phyloP scores from a whole-genome alignment of 2,329 filamentous ascomycete genomes.

The Stemphylium beticola region DNA sequence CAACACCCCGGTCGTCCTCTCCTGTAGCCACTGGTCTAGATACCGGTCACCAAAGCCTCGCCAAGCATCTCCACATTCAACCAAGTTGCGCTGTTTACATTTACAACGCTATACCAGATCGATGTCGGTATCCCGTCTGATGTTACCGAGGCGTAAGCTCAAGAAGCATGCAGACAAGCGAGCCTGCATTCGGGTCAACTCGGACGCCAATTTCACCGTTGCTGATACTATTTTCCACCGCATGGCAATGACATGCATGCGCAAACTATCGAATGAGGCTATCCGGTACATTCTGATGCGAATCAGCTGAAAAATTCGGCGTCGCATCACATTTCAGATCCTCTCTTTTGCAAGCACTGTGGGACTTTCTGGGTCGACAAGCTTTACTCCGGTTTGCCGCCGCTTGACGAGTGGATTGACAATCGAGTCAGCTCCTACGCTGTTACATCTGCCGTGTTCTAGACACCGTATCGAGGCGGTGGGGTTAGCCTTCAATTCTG shows the following conservation, averaged over 20 bases:
- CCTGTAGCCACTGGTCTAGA: slow-evolving; percentile 11
- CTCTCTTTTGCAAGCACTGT: neutral
- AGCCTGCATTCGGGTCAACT: slow-evolving; percentile 18
- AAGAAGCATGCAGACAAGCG: slow-evolving; percentile 15
- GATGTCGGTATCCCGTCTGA: slow-evolving; percentile 13
- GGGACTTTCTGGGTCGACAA: neutral
- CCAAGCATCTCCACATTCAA: slow-evolving; percentile 16
- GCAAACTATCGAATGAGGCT: slow-evolving; percentile 12
- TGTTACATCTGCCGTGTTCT: slow-evolving; percentile 1
- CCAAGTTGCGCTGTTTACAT: slow-evolving; percentile 6
- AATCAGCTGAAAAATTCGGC: neutral
- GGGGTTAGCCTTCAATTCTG: slow-evolving; percentile 10
- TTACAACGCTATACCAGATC: slow-evolving; percentile 14
- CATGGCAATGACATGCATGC: slow-evolving; percentile 11
- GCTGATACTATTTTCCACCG: slow-evolving; percentile 12
- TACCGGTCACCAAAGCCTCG: slow-evolving; percentile 9
- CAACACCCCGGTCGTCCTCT: slow-evolving; percentile 1
- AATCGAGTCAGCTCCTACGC: slow-evolving; percentile 3
- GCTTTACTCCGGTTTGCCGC: neutral
- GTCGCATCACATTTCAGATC: neutral
- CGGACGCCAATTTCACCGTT: slow-evolving; percentile 14
- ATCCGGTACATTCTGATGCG: slow-evolving; percentile 4
- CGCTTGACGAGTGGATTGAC: neutral
- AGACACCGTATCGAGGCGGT: slow-evolving; percentile 6
- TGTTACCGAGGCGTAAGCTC: slow-evolving; percentile 15